Conservation (phyloP, 2,329 filamentous ascomycete genomes). For the Stagonosporopsis vannaccii region DNA sequence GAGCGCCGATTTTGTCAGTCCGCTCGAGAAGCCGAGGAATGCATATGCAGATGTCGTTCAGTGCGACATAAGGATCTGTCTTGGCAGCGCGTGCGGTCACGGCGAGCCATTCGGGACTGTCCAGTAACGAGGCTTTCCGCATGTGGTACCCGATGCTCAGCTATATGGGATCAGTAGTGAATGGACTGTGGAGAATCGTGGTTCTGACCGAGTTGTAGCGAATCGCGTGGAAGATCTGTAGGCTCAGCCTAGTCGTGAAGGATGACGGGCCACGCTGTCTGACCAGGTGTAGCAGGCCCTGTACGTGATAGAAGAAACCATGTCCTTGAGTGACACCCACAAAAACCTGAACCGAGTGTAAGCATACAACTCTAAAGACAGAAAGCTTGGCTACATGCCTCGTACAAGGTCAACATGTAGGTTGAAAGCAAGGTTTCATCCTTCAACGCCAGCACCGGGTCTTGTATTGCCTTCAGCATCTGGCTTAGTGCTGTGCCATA, state of each 20-base stretch:
- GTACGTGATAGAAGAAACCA: constrained; percentile 49
- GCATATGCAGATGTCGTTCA: constrained; percentile 43
- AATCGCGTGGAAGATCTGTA: constrained; percentile 46
- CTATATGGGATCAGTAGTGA: constrained; percentile 26
- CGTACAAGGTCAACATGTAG: constrained; percentile 45
- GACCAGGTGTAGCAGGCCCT: constrained; percentile 44
- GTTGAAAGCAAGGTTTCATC: constrained; percentile 47
- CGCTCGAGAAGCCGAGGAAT: constrained; percentile 47
- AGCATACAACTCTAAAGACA: neutral
- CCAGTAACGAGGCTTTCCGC: constrained; percentile 46
- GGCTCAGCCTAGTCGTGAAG: constrained; percentile 37
- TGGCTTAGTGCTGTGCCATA: constrained; percentile 45
- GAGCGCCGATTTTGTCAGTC: constrained; percentile 26
- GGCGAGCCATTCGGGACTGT: constrained; percentile 42
- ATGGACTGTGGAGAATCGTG: too few species aligned
- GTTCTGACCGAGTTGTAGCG: constrained; percentile 43
- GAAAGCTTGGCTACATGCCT: constrained; percentile 24
- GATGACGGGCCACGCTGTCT: constrained; percentile 43
- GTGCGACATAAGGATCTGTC: constrained; percentile 42
- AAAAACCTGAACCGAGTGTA: constrained; percentile 34
- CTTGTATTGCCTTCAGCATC: constrained; percentile 41
- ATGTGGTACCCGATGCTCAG: constrained; percentile 45
- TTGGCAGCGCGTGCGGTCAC: constrained; percentile 42
- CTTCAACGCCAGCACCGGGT: constrained; percentile 34
- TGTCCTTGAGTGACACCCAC: constrained; percentile 44